These are phyloP conservation scores for Colletotrichum liriopes DNA, from an alignment of 2,329 filamentous ascomycete species.

Conservation along the genomic window DNA sequence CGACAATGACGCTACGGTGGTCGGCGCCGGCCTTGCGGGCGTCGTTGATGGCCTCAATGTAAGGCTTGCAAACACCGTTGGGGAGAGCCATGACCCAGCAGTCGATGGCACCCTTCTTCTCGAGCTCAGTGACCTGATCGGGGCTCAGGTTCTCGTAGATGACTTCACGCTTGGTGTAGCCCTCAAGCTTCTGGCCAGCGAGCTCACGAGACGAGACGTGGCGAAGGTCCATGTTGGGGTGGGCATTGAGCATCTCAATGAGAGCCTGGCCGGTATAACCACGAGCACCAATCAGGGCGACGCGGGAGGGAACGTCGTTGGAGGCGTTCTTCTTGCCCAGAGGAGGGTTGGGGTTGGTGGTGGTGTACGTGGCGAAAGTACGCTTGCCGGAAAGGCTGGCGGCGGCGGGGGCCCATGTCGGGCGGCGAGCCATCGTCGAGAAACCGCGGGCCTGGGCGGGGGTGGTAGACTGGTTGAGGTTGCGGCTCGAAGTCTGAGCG, in stretches of 20 bases:
- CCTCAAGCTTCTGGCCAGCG: slow-evolving; percentile 86
- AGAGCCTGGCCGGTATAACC: slow-evolving; percentile 96
- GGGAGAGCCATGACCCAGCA: slow-evolving; percentile 98
- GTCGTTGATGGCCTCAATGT: slow-evolving; percentile 88
- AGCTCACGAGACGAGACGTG: slow-evolving; percentile 96
- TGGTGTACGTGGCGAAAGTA: slow-evolving; percentile 59
- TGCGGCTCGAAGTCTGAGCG: slow-evolving; percentile 77
- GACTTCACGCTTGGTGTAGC: slow-evolving; percentile 92
- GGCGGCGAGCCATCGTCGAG: slow-evolving; percentile 70
- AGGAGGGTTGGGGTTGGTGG: slow-evolving; percentile 90
- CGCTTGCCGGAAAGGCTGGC: slow-evolving; percentile 42
- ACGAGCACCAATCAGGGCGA: slow-evolving; percentile 91
- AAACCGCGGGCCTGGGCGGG: slow-evolving; percentile 67
- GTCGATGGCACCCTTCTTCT: slow-evolving; percentile 87
- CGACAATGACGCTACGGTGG: slow-evolving; percentile 84
- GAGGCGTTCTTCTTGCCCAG: slow-evolving; percentile 86
- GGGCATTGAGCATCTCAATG: slow-evolving; percentile 87
- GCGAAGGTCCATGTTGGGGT: slow-evolving; percentile 90
- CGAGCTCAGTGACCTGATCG: slow-evolving; percentile 89
- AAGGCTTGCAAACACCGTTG: slow-evolving; percentile 95
- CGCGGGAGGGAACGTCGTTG: slow-evolving; percentile 82
- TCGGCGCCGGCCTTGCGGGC: slow-evolving; percentile 67
- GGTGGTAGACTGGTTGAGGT: slow-evolving; percentile 53
- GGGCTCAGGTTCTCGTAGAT: slow-evolving; percentile 91
- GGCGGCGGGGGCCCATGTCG: slow-evolving; percentile 47